Conservation (phyloP, 1,284 basidiomycete species). For the Violaceomyces palustris region DNA sequence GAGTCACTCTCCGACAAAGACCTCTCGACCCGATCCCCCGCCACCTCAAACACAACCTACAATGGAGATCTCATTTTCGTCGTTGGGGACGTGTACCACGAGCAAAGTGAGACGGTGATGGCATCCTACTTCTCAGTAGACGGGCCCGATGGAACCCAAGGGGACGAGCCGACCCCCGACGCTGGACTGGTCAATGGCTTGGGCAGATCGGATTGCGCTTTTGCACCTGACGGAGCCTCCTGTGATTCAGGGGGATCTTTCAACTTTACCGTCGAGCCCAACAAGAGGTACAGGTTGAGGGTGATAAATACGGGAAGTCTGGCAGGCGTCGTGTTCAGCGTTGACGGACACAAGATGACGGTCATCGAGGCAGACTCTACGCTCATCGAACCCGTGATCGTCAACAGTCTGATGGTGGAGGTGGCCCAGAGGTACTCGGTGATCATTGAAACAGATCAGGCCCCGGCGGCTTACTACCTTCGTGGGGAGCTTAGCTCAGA, state of each 20-base stretch:
- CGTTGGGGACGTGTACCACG: constrained; percentile 40
- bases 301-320: constrained; percentile 53
- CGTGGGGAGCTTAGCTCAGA: constrained; percentile 54
- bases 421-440: constrained; percentile 59
- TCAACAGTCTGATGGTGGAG: constrained; percentile 54
- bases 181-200: constrained; percentile 59
- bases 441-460: constrained; percentile 48
- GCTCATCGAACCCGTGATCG: constrained; percentile 53
- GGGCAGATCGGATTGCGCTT: constrained; percentile 43
- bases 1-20: constrained; percentile 32
- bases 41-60: constrained; percentile 13
- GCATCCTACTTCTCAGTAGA: constrained; percentile 18
- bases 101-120: constrained; percentile 32
- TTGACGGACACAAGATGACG: constrained; percentile 57
- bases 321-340: constrained; percentile 50
- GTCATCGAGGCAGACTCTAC: constrained; percentile 59
- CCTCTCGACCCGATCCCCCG: neutral
- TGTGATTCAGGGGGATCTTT: constrained; percentile 23
- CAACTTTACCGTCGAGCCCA: constrained; percentile 35
- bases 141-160: constrained; percentile 31
- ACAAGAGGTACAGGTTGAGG: constrained; percentile 59
- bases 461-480: constrained; percentile 38
- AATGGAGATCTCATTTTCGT: constrained; percentile 40
- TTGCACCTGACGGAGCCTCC: constrained; percentile 31
- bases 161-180: constrained; percentile 50